A percentile compares a stretch with the other conserved stretches of the same genome.
phyloP scores from a whole-genome alignment of 768 basidiomycete genomes.

The Calocera viscosa region DNA sequence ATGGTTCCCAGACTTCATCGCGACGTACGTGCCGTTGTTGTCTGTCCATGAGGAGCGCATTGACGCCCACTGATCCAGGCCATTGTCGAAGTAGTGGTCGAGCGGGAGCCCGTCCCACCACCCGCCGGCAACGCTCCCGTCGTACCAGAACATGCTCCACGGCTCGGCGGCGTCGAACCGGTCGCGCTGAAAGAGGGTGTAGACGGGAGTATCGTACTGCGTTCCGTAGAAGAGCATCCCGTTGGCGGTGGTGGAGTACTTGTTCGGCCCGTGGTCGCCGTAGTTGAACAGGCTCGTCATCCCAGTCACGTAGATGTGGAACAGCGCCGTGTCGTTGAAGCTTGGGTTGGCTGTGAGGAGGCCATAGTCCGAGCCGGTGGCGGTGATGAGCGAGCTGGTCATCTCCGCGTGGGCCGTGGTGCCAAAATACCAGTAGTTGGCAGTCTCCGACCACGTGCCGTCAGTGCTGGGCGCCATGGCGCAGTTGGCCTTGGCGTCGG shows the following conservation, averaged over 20 bases:
- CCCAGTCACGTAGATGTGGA: conserved; percentile 64
- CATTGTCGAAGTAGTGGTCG: conserved; percentile 68
- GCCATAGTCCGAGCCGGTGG: conserved; percentile 72
- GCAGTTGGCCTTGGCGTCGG: conserved; percentile 70
- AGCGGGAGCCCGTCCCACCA: conserved; percentile 82
- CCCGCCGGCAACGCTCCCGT: conserved; percentile 67
- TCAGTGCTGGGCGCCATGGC: conserved; percentile 28
- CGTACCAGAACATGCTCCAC: conserved; percentile 85
- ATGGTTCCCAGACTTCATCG: conserved; percentile 72
- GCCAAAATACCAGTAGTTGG: conserved; percentile 88
- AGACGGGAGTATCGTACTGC: conserved; percentile 56
- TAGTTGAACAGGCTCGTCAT: conserved; percentile 76
- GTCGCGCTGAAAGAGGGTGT: conserved; percentile 84
- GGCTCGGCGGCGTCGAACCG: conserved; percentile 70
- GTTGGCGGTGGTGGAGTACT: conserved; percentile 89
- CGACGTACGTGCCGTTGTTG: conserved; percentile 66
- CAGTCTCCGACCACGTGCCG: conserved; percentile 86
- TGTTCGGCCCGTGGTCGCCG: conserved; percentile 85
- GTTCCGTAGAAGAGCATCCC: conserved; percentile 64
- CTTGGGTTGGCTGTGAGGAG: conserved; percentile 60
- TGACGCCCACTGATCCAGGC: conserved; percentile 70
- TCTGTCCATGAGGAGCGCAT: conserved; percentile 93
- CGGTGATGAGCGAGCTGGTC: conserved; percentile 64
- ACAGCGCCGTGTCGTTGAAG: conserved; percentile 59
- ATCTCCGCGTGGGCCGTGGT: conserved; percentile 85